A percentile compares a stretch with the other conserved stretches of the same genome.
These are phyloP conservation scores for Puccinia hordei DNA, from an alignment of 1,284 basidiomycete genomes.

Conservation along the genomic window DNA sequence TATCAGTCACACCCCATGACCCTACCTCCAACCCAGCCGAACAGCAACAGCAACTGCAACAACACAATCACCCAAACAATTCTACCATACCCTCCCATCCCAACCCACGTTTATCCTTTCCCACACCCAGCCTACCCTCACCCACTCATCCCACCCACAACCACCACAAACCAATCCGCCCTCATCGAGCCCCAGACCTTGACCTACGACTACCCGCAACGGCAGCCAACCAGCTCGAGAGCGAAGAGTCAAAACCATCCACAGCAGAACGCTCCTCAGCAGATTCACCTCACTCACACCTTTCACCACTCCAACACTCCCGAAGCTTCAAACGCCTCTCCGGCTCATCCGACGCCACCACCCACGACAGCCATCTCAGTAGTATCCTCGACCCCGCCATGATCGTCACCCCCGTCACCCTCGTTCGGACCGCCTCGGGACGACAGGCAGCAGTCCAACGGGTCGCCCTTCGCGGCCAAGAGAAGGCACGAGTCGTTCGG, in stretches of 20 bases:
- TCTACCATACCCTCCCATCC: neutral
- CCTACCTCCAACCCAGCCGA: neutral
- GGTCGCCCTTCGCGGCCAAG: slow-evolving; percentile 43
- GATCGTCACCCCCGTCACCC: slow-evolving; percentile 46
- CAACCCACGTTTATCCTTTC: neutral
- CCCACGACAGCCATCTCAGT: slow-evolving; percentile 46
- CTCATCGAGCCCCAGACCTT: slow-evolving; percentile 46
- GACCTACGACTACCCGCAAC: slow-evolving; percentile 31
- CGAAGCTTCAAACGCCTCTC: neutral
- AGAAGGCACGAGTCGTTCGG: slow-evolving; percentile 41
- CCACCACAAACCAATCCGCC: slow-evolving; percentile 16
- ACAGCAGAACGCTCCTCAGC: no score
- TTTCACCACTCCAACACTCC: neutral
- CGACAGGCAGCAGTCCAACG: slow-evolving; percentile 45
- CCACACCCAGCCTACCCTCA: neutral
- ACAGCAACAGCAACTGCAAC: no score
- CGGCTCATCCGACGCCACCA: slow-evolving; percentile 20
- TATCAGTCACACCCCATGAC: neutral
- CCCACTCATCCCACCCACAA: neutral
- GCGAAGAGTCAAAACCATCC: neutral
- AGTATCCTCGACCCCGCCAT: slow-evolving; percentile 49
- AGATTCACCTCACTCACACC: neutral
- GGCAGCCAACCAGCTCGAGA: neutral
- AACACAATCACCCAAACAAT: no score
- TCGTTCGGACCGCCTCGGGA: slow-evolving; percentile 45